phyloP scores from a whole-genome alignment of 257 asterid genomes.

The Fraxinus pennsylvanica region DNA sequence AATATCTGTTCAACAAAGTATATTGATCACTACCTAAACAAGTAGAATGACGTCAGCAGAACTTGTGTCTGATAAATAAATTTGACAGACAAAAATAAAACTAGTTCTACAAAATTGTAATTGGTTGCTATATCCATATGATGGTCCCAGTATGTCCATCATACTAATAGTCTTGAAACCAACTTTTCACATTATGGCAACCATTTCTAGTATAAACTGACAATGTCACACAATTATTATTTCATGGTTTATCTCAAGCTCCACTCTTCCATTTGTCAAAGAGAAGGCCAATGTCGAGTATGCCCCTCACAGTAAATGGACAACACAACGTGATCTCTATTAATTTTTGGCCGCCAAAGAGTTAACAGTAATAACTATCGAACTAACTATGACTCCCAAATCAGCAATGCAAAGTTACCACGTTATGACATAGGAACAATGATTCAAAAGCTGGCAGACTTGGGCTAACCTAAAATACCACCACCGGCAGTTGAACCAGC shows the following conservation, averaged over 20 bases:
- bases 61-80: background rate
- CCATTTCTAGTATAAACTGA: background rate
- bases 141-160: background rate
- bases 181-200: background rate
- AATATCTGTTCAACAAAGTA: background rate
- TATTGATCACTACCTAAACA: background rate
- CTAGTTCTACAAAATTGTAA: background rate
- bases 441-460: conserved; percentile 25
- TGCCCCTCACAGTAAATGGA: background rate
- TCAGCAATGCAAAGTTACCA: conserved; percentile 15
- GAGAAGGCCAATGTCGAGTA: background rate
- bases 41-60: background rate
- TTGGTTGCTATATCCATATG: background rate
- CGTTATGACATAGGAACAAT: conserved; percentile 9
- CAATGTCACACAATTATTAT: background rate
- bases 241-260: background rate
- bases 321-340: conserved; percentile 4
- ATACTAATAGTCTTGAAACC: background rate
- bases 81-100: background rate
- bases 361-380: background rate
- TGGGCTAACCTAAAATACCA: conserved; percentile 78
- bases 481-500: conserved; percentile 85
- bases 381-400: conserved; percentile 2
- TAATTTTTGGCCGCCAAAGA: conserved; percentile 1
- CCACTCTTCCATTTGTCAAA: background rate